Conservation (phyloP, 2,329 filamentous ascomycete genomes). For the Trichoderma lentiforme region DNA sequence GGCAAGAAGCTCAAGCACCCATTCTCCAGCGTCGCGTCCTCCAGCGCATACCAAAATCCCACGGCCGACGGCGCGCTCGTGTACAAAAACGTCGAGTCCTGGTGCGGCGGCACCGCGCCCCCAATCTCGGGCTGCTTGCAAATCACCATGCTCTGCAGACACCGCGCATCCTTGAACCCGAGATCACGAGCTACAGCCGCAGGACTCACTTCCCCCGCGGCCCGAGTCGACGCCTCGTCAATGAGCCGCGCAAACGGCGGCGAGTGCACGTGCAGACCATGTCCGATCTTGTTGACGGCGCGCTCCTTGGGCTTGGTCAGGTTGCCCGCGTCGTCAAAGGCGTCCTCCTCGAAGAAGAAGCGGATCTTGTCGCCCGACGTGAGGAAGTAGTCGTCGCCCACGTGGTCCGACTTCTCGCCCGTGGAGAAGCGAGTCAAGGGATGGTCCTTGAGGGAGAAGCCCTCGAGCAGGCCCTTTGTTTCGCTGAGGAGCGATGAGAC, state of each 20-base stretch:
- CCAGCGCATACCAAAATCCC: slow-evolving; percentile 95
- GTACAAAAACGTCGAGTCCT: slow-evolving; percentile 90
- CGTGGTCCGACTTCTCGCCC: slow-evolving; percentile 69
- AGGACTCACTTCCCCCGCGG: slow-evolving; percentile 38
- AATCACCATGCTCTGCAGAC: slow-evolving; percentile 94
- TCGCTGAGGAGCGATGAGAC: slow-evolving; percentile 68
- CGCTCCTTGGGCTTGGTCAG: slow-evolving; percentile 75
- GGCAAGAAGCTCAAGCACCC: slow-evolving; percentile 84
- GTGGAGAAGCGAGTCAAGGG: slow-evolving; percentile 94
- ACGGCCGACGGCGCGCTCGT: slow-evolving; percentile 85
- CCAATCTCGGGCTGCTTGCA: slow-evolving; percentile 98
- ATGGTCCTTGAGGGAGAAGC: slow-evolving; percentile 77
- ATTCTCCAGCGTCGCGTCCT: slow-evolving; percentile 84
- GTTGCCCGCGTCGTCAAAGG: slow-evolving; percentile 63
- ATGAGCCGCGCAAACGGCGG: slow-evolving; percentile 61
- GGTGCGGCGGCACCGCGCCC: slow-evolving; percentile 83
- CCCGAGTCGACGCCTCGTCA: slow-evolving; percentile 43
- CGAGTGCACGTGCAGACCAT: slow-evolving; percentile 69
- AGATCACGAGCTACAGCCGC: slow-evolving; percentile 65
- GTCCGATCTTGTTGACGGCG: slow-evolving; percentile 87
- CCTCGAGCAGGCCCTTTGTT: slow-evolving; percentile 68
- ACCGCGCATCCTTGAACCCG: slow-evolving; percentile 71
- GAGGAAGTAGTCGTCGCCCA: slow-evolving; percentile 94
- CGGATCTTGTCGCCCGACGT: slow-evolving; percentile 84
- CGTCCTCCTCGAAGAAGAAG: slow-evolving; percentile 97